Percentiles rank a stretch among this genome's conserved stretches.
Conservation (phyloP, 768 basidiomycete species). For the Lanmaoa rubissima region DNA sequence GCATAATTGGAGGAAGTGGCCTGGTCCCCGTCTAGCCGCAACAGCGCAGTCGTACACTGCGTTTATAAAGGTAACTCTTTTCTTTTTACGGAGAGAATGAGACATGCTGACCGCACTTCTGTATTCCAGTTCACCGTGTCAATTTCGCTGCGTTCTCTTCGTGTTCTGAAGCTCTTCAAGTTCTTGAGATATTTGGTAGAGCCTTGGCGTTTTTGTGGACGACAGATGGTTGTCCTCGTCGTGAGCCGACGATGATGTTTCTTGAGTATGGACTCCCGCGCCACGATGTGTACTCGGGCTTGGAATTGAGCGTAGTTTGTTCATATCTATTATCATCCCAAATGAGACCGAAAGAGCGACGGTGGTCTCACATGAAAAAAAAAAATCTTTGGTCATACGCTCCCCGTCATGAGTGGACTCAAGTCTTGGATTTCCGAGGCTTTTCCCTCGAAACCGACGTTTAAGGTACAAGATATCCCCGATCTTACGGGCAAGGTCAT, state of each 20-base stretch:
- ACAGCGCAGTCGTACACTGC: not conserved
- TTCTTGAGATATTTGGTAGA: not conserved
- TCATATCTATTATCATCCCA: no score
- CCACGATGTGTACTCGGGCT: no score
- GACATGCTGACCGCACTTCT: not conserved
- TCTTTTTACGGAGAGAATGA: not conserved
- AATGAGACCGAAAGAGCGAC: no score
- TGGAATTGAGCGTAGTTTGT: no score
- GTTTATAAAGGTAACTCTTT: not conserved
- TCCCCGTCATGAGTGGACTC: constrained; percentile 5
- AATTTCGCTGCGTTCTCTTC: not conserved
- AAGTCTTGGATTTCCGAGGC: constrained; percentile 9
- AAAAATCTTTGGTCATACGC: no score
- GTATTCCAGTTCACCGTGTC: not conserved
- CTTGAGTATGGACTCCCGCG: not conserved
- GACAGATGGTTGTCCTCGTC: not conserved
- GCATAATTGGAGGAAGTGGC: not conserved
- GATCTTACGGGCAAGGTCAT: constrained; percentile 35
- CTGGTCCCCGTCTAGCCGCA: not conserved
- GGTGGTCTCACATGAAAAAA: no score
- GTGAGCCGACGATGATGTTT: not conserved
- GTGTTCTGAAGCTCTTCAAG: no score
- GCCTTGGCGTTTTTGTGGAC: no score
- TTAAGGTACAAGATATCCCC: constrained; percentile 30
- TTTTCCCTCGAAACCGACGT: constrained; percentile 27